Evolutionary conservation across 2,329 filamentous ascomycete genomes (phyloP), one percentile per base, ranked within the genome.

Genomic region (Fusarium palustre): DNA sequence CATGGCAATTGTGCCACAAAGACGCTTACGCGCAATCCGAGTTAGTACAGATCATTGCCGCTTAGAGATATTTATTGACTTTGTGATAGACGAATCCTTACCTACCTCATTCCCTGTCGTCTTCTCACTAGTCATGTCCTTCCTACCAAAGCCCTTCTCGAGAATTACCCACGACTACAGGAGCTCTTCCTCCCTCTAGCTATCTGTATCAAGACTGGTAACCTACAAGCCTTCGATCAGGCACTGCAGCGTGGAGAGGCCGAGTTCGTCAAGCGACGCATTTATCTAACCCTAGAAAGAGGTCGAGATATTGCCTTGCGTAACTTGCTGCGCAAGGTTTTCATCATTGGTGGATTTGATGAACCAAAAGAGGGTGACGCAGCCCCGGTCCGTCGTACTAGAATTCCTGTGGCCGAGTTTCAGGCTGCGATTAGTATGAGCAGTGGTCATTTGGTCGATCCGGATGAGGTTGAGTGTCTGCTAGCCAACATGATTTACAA

Each of bases 401-500:
- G 96, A 70, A 87, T 99, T 34, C 91, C 93, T 0, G 86, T 97
- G 16, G 85, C 87, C 15, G 93, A 98, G 73, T 98, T 99, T 74
- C 89, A 88, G 25, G 92, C 93, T 9, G 97, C 93, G 10, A 87
- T 98, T 63, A 90, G 90, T 75, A 85, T 97, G 73, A 90, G 89
- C 54, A 90, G 87, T 70, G 85, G 86, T 50, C 85, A 92, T 76
- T 81, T 84, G 34, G 84, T 97, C 34, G 96, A 97, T 73, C 86
- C 87, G 33, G 97, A 99, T 76, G 96, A 99, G 80, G 94, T 98
- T 6, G 97, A 99, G 80, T 99, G 96, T 79, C 82, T 97, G 74
- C 78, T 99, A 75, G 93, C 96, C 30, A 98, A 97, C 78, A 92
- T 97, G 87, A 97, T 99, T 66, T 99, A 98, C 84, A 99, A 98